phyloP scores from a whole-genome alignment of 2,329 filamentous ascomycete genomes.

The Fonsecaea monophora region DNA sequence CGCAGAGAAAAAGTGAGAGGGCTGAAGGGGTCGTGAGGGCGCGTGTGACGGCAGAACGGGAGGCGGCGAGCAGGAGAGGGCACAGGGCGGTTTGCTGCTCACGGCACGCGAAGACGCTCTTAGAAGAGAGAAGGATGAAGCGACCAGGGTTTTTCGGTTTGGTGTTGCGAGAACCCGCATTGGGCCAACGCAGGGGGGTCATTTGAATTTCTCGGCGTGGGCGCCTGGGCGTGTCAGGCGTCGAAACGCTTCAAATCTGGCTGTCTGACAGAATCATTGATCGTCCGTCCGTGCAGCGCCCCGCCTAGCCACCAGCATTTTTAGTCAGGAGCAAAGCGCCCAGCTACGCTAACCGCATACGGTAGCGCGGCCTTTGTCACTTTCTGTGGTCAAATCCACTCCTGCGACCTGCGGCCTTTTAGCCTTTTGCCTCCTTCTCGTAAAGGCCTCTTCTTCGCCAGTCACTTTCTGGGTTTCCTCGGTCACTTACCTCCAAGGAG shows the following conservation, averaged over 20 bases:
- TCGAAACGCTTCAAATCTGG: not conserved
- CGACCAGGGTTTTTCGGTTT: constrained; percentile 1
- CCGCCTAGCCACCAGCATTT: constrained; percentile 2
- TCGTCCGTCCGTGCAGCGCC: not conserved
- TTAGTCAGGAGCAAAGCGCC: constrained; percentile 23
- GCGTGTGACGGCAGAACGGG: constrained; percentile 23
- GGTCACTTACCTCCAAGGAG: constrained; percentile 5
- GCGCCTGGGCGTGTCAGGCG: not conserved
- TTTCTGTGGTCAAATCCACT: constrained; percentile 9
- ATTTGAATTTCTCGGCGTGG: not conserved
- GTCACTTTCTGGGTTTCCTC: constrained; percentile 5
- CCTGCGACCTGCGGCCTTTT: constrained; percentile 8
- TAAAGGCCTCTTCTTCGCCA: constrained; percentile 1
- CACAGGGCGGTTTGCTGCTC: constrained; percentile 17
- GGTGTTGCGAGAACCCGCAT: constrained; percentile 7
- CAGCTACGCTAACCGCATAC: constrained; percentile 1
- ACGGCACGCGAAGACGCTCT: constrained; percentile 1
- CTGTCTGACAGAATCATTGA: constrained; percentile 4
- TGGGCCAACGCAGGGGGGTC: not conserved
- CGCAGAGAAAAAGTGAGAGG: constrained; percentile 18
- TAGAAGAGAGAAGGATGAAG: constrained; percentile 9
- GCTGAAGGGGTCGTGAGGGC: constrained; percentile 11
- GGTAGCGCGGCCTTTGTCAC: constrained; percentile 3
- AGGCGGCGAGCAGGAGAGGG: constrained; percentile 16
- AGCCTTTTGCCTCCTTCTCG: constrained; percentile 1